Evolutionary conservation across 768 basidiomycete genomes (phyloP).

Genomic region (Trametes maxima): DNA sequence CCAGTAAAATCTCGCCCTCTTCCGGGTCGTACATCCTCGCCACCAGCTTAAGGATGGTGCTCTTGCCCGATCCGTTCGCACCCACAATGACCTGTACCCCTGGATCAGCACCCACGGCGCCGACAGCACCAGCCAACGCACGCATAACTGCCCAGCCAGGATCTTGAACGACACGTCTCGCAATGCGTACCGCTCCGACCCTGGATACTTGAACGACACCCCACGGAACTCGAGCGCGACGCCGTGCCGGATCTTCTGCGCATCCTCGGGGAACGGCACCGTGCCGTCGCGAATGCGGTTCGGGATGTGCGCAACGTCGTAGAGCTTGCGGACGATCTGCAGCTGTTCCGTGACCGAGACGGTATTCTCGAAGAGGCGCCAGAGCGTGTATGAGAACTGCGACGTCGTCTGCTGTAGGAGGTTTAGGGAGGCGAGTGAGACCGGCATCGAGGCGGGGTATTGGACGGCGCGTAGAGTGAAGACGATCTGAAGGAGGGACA

Average conservation of each 20-base stretch:
- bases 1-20: constrained; percentile 68
- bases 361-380: constrained; percentile 7
- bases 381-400: constrained; percentile 23
- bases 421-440: constrained; percentile 33
- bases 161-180: constrained; percentile 70
- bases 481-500: not conserved
- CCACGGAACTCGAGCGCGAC: constrained; percentile 64
- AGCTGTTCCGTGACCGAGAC: constrained; percentile 6
- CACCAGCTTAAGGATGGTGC: constrained; percentile 76
- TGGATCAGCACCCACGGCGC: constrained; percentile 1
- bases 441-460: constrained; percentile 24
- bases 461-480: constrained; percentile 28
- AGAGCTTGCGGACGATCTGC: constrained; percentile 17
- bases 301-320: constrained; percentile 15
- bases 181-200: constrained; percentile 52
- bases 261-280: constrained; percentile 12
- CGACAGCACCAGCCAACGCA: constrained; percentile 36
- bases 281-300: constrained; percentile 12
- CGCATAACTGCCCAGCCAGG: constrained; percentile 70
- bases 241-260: constrained; percentile 40
- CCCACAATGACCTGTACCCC: constrained; percentile 70
- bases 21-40: constrained; percentile 68
- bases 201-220: constrained; percentile 74
- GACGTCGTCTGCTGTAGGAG: constrained; percentile 33
- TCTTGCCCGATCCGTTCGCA: constrained; percentile 76